Conservation (phyloP, 2,329 filamentous ascomycete species). For the Didymella arachidicola region DNA sequence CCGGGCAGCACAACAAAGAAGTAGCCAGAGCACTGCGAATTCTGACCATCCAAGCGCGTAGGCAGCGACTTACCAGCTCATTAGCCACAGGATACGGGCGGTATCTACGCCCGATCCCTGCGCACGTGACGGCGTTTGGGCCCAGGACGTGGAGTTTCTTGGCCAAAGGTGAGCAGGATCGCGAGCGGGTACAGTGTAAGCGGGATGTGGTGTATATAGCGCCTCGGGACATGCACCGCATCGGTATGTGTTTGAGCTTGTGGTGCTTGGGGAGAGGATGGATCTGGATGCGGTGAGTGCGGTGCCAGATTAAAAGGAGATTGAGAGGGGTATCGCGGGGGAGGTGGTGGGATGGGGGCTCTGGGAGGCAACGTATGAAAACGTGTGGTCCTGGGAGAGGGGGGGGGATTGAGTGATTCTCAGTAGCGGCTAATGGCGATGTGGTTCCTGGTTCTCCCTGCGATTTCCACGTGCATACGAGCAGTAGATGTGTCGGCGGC, state of each 20-base stretch:
- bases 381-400: not conserved
- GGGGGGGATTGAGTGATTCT: not conserved
- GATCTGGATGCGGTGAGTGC: not conserved
- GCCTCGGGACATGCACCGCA: not conserved
- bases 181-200: not conserved
- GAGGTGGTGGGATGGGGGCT: not conserved
- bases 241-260: not conserved
- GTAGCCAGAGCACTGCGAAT: conserved; percentile 46
- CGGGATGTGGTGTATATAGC: not conserved
- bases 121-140: not conserved
- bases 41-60: conserved; percentile 49
- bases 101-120: not conserved
- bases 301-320: not conserved
- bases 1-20: conserved; percentile 48
- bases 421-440: no score
- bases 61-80: conserved; percentile 43
- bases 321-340: not conserved
- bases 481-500: no score
- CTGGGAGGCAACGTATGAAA: not conserved
- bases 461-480: no score
- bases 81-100: conserved; percentile 40
- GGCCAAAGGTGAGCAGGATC: not conserved
- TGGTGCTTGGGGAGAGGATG: not conserved
- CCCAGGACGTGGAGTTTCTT: not conserved
- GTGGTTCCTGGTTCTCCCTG: no score